Conservation (phyloP, 345 rosid species). For the Pugionium cornutum region DNA sequence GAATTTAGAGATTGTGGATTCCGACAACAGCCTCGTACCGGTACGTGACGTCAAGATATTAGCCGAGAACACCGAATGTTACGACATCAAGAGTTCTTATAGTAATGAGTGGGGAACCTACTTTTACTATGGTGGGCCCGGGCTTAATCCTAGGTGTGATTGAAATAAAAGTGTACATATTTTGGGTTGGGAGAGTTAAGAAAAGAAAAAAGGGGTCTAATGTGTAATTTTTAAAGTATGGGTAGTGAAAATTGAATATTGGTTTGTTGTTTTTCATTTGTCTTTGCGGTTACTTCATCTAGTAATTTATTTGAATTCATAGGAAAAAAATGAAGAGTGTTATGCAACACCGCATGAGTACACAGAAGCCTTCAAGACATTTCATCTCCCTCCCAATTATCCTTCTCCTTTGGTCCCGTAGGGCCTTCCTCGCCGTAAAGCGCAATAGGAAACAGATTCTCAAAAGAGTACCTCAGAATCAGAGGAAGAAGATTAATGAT, state of each 20-base stretch:
- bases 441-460: constrained; percentile 77
- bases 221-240: constrained; percentile 32
- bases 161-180: constrained; percentile 45
- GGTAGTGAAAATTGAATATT: constrained; percentile 30
- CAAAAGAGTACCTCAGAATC: constrained; percentile 72
- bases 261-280: constrained; percentile 20
- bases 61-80: constrained; percentile 91
- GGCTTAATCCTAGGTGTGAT: constrained; percentile 68
- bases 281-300: background rate
- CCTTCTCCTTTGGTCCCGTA: constrained; percentile 90
- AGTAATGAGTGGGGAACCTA: constrained; percentile 88
- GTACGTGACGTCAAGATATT: constrained; percentile 60
- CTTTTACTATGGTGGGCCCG: constrained; percentile 96
- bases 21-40: constrained; percentile 79
- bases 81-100: constrained; percentile 70
- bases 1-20: constrained; percentile 84
- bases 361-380: constrained; percentile 31
- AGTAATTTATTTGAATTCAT: constrained; percentile 24
- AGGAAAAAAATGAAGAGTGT: background rate
- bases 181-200: background rate
- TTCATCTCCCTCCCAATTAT: constrained; percentile 87
- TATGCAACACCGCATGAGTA: constrained; percentile 5
- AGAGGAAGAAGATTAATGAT: constrained; percentile 64
- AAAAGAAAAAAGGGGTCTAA: constrained; percentile 1
- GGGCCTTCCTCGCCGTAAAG: constrained; percentile 96